phyloP scores from a whole-genome alignment of 495 filamentous ascomycete genomes.

The Annulohypoxylon bovei region DNA sequence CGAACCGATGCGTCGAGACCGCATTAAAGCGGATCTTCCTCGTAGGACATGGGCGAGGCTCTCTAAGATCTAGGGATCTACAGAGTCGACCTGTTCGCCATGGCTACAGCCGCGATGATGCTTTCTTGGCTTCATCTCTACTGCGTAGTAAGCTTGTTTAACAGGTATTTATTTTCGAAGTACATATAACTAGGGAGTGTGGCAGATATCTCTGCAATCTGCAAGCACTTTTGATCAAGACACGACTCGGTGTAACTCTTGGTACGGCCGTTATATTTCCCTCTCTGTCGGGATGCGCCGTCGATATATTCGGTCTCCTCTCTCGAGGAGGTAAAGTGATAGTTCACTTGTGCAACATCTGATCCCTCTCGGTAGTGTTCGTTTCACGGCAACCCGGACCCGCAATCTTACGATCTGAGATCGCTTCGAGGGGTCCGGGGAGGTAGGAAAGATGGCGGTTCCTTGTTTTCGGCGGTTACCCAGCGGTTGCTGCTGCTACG shows the following conservation, averaged over 20 bases:
- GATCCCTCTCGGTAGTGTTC: constrained; percentile 15
- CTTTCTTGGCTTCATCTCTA: constrained; percentile 2
- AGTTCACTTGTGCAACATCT: constrained; percentile 27
- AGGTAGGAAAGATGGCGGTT: background rate
- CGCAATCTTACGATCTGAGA: constrained; percentile 28
- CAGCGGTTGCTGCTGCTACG: background rate
- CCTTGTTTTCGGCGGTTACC: background rate
- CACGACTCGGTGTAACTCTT: constrained; percentile 14
- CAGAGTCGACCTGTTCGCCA: constrained; percentile 11
- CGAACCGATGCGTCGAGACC: constrained; percentile 18
- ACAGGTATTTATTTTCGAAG: background rate
- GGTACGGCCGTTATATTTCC: constrained; percentile 30
- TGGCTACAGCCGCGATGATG: constrained; percentile 1
- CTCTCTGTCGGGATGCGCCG: constrained; percentile 1
- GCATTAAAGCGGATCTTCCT: constrained; percentile 25
- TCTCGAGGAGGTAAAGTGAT: constrained; percentile 23
- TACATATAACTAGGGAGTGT: constrained; percentile 4
- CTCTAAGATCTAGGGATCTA: constrained; percentile 10
- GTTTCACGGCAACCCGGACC: constrained; percentile 10
- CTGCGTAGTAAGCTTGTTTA: constrained; percentile 24
- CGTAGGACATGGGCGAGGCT: background rate
- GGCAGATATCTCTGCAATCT: constrained; percentile 10
- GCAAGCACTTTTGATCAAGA: constrained; percentile 5
- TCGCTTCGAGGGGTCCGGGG: background rate
- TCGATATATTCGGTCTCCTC: background rate